Percentiles rank a stretch among this genome's conserved stretches.
Conservation (phyloP, 2,329 filamentous ascomycete genomes). For the Fusarium armeniacum region DNA sequence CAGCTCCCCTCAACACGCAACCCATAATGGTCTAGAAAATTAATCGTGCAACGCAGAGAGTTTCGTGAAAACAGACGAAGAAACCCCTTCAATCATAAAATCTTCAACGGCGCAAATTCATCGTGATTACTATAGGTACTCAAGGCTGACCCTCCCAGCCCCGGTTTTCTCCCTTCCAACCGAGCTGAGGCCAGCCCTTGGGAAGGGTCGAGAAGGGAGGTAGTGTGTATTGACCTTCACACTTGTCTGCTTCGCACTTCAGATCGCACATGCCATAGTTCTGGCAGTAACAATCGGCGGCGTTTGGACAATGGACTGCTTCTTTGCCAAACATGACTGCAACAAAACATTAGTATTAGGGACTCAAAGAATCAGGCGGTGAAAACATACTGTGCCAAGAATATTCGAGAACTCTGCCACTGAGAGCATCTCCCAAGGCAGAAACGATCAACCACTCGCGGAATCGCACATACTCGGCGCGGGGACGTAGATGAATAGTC, state of each 20-base stretch:
- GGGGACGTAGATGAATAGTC: conserved; percentile 63
- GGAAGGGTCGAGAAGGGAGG: conserved; percentile 71
- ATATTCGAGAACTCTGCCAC: conserved; percentile 74
- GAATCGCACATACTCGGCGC: conserved; percentile 68
- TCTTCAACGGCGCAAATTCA: conserved; percentile 7
- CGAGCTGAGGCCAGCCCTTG: conserved; percentile 68
- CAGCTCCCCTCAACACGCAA: conserved; percentile 6
- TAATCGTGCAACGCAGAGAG: conserved; percentile 12
- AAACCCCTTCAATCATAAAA: conserved; percentile 33
- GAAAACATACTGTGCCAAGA: conserved; percentile 72
- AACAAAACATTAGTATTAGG: conserved; percentile 28
- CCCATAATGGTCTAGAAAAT: conserved; percentile 10
- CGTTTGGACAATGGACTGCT: conserved; percentile 71
- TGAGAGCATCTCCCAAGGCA: conserved; percentile 65
- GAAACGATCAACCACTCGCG: conserved; percentile 73
- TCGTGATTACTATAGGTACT: conserved; percentile 4
- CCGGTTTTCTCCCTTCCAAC: conserved; percentile 50
- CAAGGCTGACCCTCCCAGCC: conserved; percentile 46
- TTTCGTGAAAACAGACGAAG: conserved; percentile 13
- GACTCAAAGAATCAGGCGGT: background rate
- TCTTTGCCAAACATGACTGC: conserved; percentile 71
- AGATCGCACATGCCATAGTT: conserved; percentile 72
- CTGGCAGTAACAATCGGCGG: conserved; percentile 75
- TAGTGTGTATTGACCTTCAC: conserved; percentile 70
- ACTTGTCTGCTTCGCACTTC: conserved; percentile 61